Evolutionary conservation across 176 grass and related monocot species (phyloP), one percentile per base, ranked within the genome.

Genomic region (Leersia perrieri): DNA sequence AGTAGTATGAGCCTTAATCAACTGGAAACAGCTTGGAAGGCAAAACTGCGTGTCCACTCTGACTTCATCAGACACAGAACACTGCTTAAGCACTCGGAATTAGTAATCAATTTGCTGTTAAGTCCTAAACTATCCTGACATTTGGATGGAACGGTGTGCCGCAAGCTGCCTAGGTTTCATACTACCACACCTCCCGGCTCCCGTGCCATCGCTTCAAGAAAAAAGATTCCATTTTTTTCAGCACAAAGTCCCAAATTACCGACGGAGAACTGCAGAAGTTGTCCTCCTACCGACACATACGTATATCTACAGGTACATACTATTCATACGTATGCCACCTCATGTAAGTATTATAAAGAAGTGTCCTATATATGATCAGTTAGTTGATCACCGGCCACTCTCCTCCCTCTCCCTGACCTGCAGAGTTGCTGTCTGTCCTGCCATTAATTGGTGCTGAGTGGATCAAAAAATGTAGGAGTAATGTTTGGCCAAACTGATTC

Each of bases 121-220:
- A 41, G 53, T n/a, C 20, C 27, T 72, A 62, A 62, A 73, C 18
- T 62, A 45, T 72, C 41, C 79, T 63, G 79, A 73, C 68, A 20
- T 16, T 20, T 30, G 39, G 34, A 10, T 49, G 29, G 70, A 23
- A 27, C 26, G 31, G 9, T n/a, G 70, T 65, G 31, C 70, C 58
- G 70, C 63, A 60, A 65, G 30, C 80, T 25, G 34, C 63, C 38
- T 72, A 27, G 80, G 80, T 91, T 77, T 36, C 31, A 25, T 12
- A 29, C 68, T 41, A 42, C 33, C 53, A 23, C 27, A 36, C 15
- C 69, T 1, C 38, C 44, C 47, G 80, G 10, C 69, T 1, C 38
- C 44, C 47, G 80, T 34, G 51, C 41, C 80, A 62, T 82, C 7
- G 68, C 16, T 26, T 70, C 25, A 13, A 57, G 62, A 30, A 38